These are phyloP conservation scores for Epichloe sylvatica DNA, from an alignment of 2,329 filamentous ascomycete genomes.

Conservation along the genomic window DNA sequence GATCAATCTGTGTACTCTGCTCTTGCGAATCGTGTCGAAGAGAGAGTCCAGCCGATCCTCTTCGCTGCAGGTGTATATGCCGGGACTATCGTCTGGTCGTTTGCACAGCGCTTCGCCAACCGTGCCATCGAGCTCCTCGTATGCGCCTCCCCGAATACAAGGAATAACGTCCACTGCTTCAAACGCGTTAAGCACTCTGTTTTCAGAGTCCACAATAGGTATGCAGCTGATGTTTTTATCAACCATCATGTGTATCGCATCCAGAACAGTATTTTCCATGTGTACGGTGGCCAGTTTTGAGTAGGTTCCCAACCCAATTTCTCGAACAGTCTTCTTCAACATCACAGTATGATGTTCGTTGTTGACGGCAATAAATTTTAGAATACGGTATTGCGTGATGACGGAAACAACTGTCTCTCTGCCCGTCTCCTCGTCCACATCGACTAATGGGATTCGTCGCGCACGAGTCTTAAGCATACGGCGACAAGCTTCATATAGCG, in stretches of 20 bases:
- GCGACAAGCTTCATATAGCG: conserved; percentile 88
- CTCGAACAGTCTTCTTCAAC: conserved; percentile 72
- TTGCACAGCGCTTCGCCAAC: conserved; percentile 84
- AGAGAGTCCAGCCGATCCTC: conserved; percentile 89
- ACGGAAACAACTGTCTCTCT: conserved; percentile 90
- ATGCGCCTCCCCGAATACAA: conserved; percentile 82
- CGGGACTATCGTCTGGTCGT: conserved; percentile 79
- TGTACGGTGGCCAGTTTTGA: conserved; percentile 62
- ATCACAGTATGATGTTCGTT: conserved; percentile 70
- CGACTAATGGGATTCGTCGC: conserved; percentile 83
- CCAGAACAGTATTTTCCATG: conserved; percentile 85
- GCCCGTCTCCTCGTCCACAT: conserved; percentile 85
- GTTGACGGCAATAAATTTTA: conserved; percentile 98
- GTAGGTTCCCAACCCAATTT: conserved; percentile 79
- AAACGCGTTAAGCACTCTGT: conserved; percentile 81
- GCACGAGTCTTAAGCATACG: conserved; percentile 90
- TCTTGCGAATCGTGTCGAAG: conserved; percentile 92
- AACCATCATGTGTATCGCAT: conserved; percentile 88
- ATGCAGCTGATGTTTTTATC: conserved; percentile 88
- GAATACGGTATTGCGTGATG: conserved; percentile 92
- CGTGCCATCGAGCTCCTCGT: conserved; percentile 75
- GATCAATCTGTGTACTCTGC: conserved; percentile 81
- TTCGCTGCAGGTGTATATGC: conserved; percentile 90
- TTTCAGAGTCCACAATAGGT: conserved; percentile 71
- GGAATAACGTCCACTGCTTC: conserved; percentile 96